phyloP scores from a whole-genome alignment of 805 yeast genomes.

The Spathaspora arborariae region DNA sequence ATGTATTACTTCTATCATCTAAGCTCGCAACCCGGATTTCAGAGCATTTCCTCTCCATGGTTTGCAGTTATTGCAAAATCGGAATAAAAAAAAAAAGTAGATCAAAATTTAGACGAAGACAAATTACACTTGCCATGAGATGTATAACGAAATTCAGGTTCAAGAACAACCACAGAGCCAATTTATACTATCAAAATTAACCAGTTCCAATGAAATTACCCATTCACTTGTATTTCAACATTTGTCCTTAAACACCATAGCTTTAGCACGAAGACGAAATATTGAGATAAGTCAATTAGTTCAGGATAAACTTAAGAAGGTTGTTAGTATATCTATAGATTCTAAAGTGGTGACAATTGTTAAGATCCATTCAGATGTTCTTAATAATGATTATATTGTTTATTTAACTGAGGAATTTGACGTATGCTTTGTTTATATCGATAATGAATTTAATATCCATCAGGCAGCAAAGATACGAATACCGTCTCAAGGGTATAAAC shows the following conservation, averaged over 20 bases:
- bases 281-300: not conserved
- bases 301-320: not conserved
- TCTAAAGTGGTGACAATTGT: not conserved
- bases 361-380: not conserved
- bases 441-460: not conserved
- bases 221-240: not conserved
- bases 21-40: too few species aligned
- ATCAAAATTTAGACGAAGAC: too few species aligned
- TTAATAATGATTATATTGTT: not conserved
- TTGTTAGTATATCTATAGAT: not conserved
- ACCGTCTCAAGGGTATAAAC: not conserved
- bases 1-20: too few species aligned
- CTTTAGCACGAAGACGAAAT: not conserved
- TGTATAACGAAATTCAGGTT: not conserved
- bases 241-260: not conserved
- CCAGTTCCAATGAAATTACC: not conserved
- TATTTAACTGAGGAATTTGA: slow-evolving; percentile 1
- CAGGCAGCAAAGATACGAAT: not conserved
- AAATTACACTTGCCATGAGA: not conserved
- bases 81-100: not conserved
- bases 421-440: not conserved
- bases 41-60: too few species aligned
- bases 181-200: slow-evolving; percentile 1
- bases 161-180: not conserved
- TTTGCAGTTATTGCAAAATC: too few species aligned